Base-by-base conservation (phyloP, 306 rosid species). In the Acacia crassicarpa region DNA sequence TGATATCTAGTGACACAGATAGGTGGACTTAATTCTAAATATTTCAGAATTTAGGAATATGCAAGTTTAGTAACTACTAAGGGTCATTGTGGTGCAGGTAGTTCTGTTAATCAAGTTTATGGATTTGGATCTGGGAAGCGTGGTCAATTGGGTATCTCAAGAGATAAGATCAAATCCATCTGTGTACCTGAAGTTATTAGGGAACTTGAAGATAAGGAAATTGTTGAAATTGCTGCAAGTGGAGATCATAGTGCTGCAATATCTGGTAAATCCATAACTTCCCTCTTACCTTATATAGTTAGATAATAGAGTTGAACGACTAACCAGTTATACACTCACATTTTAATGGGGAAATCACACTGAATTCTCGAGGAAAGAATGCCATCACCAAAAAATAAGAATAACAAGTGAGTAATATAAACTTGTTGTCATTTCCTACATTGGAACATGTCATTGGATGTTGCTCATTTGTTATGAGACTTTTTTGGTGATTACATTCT, bases 191-290 rank as follows among this genome's bases (percentile, higher is more conserved):
- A 80, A 84, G 80, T 71, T 66, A 61, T 87, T 40, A 79, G 78
- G 43, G 92, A 86, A 54, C 81, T 93, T 76, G 96, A 86, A 81
- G 91, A 83, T 71, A 83, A 62, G 19, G 80, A 86, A 69, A 83
- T 92, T 8, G 78, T 78, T 44, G 78, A 86, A 81, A 76, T 93
- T 70, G 73, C 90, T 78, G 96, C 99, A 74, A 92, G 84, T 81
- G 99, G 99, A 77, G 98, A 95, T 88, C 98, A 93, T n/a, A 95
- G 97, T 86, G 90, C 96, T 51, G 91, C 98, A 72, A 48, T 93
- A 85, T 87, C 96, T 72, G 84, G 98, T 95, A 79, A 81, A 80
- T 78, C 38, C 74, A 17, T 70, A 74, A 30, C 70, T 54, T 67
- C 77, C 74, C 72, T 46, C 27, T 80, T 58, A n/a, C 87, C 73